A percentile compares a stretch with the other conserved stretches of the same genome.
These are phyloP conservation scores for Xylaria scruposa DNA, from an alignment of 495 filamentous ascomycete species.

Conservation along the genomic window DNA sequence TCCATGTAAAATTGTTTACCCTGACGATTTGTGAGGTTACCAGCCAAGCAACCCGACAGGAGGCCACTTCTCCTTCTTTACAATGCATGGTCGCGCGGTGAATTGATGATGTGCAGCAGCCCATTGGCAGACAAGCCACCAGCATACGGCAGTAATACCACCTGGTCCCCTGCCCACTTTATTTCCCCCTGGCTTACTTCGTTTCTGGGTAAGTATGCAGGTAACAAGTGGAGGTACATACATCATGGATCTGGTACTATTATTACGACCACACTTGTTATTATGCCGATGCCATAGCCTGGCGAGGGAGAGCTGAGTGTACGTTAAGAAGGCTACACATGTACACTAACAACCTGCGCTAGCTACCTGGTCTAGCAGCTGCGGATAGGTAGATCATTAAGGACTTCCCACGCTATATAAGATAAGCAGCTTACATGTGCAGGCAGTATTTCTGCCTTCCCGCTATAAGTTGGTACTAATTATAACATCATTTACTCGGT, in stretches of 20 bases:
- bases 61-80: not conserved
- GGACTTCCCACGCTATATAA: not conserved
- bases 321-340: not conserved
- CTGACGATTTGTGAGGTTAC: not conserved
- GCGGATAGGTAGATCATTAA: constrained; percentile 18
- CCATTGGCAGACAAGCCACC: constrained; percentile 22
- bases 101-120: constrained; percentile 27
- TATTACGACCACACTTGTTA: not conserved
- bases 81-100: constrained; percentile 16
- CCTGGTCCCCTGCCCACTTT: not conserved
- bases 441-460: not conserved
- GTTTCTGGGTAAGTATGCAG: too few relatives aligned
- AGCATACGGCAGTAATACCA: constrained; percentile 20
- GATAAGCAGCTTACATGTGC: constrained; percentile 14
- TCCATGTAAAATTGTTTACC: not conserved
- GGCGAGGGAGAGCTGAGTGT: not conserved
- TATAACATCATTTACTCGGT: constrained; percentile 16
- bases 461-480: constrained; percentile 1
- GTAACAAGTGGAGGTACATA: not conserved
- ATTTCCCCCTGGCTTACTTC: constrained; percentile 5
- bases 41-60: not conserved
- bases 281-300: not conserved
- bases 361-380: not conserved
- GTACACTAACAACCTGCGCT: not conserved
- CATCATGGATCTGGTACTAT: not conserved